Conservation (phyloP, 2,329 filamentous ascomycete genomes). For the Cordyceps tenuipes region DNA sequence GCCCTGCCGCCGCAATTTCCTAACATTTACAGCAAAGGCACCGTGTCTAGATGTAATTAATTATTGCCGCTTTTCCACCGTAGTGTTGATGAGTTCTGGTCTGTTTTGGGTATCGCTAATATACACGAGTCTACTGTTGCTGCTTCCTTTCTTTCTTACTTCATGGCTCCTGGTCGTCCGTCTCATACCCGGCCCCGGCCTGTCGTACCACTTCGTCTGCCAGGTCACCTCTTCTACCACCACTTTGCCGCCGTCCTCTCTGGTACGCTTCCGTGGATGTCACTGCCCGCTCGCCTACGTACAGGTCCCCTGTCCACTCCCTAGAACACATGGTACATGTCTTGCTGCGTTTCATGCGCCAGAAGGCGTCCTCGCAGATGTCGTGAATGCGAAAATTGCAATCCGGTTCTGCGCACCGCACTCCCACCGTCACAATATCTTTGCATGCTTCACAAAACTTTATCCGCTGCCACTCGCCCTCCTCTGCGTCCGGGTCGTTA, state of each 20-base stretch:
- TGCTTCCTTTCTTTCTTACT: constrained; percentile 11
- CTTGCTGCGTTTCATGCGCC: constrained; percentile 53
- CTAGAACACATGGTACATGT: constrained; percentile 56
- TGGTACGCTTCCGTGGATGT: constrained; percentile 45
- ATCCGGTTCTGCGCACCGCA: constrained; percentile 61
- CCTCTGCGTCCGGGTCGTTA: constrained; percentile 61
- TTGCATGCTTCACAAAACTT: constrained; percentile 84
- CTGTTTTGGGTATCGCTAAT: constrained; percentile 7
- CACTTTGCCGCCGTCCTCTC: constrained; percentile 29
- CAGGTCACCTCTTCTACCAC: constrained; percentile 24
- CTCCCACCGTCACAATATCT: constrained; percentile 78
- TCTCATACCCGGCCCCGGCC: constrained; percentile 20
- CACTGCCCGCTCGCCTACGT: constrained; percentile 49
- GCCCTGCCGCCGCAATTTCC: background rate
- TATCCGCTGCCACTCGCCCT: constrained; percentile 61
- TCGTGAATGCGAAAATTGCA: constrained; percentile 70
- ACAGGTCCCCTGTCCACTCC: constrained; percentile 41
- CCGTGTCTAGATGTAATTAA: background rate
- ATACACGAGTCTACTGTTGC: background rate
- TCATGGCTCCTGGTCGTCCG: constrained; percentile 22
- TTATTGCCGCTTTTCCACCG: background rate
- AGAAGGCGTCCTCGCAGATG: constrained; percentile 66
- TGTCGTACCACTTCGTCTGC: constrained; percentile 26
- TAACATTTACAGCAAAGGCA: background rate
- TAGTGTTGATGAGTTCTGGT: background rate